phyloP scores from a whole-genome alignment of 2,329 filamentous ascomycete genomes.

The Aspergillus viridinutans region DNA sequence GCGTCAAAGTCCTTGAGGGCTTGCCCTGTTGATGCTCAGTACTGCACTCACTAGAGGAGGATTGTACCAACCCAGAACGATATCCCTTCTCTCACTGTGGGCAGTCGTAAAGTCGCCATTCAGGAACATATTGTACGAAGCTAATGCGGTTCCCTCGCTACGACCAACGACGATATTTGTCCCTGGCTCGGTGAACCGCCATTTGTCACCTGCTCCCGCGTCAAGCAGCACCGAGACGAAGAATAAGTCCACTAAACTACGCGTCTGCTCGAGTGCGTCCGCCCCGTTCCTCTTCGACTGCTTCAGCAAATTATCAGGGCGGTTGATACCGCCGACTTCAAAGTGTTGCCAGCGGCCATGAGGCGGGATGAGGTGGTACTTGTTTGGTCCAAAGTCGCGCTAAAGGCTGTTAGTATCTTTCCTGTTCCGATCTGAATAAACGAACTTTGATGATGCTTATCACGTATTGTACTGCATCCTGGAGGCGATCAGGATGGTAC shows the following conservation, averaged over 20 bases:
- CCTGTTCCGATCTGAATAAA: neutral
- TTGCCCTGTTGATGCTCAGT: slow-evolving; percentile 17
- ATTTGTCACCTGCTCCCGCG: slow-evolving; percentile 50
- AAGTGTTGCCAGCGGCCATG: slow-evolving; percentile 63
- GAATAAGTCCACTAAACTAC: slow-evolving; percentile 58
- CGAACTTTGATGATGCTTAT: slow-evolving; percentile 41
- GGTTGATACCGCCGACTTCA: slow-evolving; percentile 52
- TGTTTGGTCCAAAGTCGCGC: slow-evolving; percentile 51
- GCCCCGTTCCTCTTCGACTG: slow-evolving; percentile 42
- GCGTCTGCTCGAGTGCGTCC: slow-evolving; percentile 47
- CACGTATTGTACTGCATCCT: slow-evolving; percentile 42
- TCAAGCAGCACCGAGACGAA: slow-evolving; percentile 58
- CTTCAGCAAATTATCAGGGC: slow-evolving; percentile 44
- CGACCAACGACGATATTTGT: slow-evolving; percentile 31
- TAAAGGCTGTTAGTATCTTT: slow-evolving; percentile 16
- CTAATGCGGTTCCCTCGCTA: slow-evolving; percentile 52
- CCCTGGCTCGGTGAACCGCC: slow-evolving; percentile 44
- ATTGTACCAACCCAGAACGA: slow-evolving; percentile 3
- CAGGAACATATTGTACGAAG: slow-evolving; percentile 49
- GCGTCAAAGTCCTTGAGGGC: slow-evolving; percentile 35
- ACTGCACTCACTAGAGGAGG: neutral
- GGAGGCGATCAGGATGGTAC: slow-evolving; percentile 37
- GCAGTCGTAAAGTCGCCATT: slow-evolving; percentile 34
- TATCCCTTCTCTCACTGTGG: slow-evolving; percentile 3
- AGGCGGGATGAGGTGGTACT: slow-evolving; percentile 47